Base-by-base conservation (phyloP, 1,139 yeast genomes). In the Neolecta irregularis region DNA sequence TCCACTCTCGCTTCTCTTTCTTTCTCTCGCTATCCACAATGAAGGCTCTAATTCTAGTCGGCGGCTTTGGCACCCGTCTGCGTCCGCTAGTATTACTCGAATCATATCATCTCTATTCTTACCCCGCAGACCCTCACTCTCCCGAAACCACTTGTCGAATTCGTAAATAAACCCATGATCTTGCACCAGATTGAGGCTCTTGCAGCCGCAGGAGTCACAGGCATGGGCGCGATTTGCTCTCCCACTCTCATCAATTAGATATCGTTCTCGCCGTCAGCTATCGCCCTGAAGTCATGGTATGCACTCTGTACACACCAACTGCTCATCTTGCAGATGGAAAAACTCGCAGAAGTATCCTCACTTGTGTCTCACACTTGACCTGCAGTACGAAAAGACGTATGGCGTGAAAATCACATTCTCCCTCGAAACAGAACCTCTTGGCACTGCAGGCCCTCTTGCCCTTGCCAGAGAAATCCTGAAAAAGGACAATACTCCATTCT, bases 1-100 rank as follows among this genome's bases (percentile, higher is more conserved):
- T 23, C 18, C 11, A 12, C 25, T 8, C 24, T 16, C 11, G 25
- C 24, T 9, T 19, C 16, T 19, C 9, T n/a, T 35, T 17, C 9
- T 20, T 16, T 19, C 15, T 8, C 12, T 13, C 6, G 7, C 19
- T 13, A 18, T 20, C 15, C 41, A 60, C 34, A 53, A 88, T 88
- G 98, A 88, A 88, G 69, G 98, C 95, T 57, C 74, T 88, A 61
- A 88, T 88, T 69, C 78, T 88, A 60, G 98, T 88, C 53, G 98
- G 98, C 57, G 98, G 98, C 61, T 88, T 83, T 68, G 99, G 99
- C 69, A 88, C 99, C 56, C 91, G 99, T 67, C 78, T 88, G 67
- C 85, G 99, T 72, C 99, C 99, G 46, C 70, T 88, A 34, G 46
- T 42, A 43, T 22, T 16, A 5, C n/a, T 17, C 11, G 3, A 15